These are phyloP conservation scores for Plenodomus biglobosus DNA, from an alignment of 2,329 filamentous ascomycete species.

Conservation along the genomic window DNA sequence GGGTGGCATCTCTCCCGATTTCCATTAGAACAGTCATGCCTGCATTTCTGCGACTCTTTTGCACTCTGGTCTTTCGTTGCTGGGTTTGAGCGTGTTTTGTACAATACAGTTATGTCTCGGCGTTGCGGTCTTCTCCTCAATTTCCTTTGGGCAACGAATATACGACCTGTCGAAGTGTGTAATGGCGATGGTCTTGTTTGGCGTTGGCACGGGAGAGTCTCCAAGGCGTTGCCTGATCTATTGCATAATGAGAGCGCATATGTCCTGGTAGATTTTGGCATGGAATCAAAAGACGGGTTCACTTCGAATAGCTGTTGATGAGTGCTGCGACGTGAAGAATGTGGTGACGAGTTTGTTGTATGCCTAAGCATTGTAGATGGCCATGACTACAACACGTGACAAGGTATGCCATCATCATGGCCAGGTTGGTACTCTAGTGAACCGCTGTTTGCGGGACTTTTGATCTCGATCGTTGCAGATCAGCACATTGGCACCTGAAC, in stretches of 20 bases:
- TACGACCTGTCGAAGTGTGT: constrained; percentile 6
- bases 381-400: not conserved
- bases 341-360: too few species aligned
- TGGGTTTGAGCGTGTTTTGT: constrained; percentile 19
- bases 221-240: constrained; percentile 29
- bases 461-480: not conserved
- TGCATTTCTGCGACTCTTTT: constrained; percentile 26
- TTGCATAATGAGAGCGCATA: constrained; percentile 35
- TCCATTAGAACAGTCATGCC: constrained; percentile 33
- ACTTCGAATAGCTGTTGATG: not conserved
- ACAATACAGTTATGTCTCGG: constrained; percentile 32
- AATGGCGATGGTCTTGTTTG: not conserved
- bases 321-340: not conserved
- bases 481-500: not conserved
- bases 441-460: not conserved
- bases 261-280: constrained; percentile 25
- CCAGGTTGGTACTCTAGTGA: not conserved
- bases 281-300: constrained; percentile 21
- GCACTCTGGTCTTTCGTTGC: not conserved
- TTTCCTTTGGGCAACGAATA: constrained; percentile 17
- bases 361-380: too few species aligned
- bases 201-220: constrained; percentile 11
- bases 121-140: constrained; percentile 16
- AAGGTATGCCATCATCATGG: not conserved
- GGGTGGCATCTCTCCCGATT: constrained; percentile 26